Evolutionary conservation across 768 basidiomycete genomes (phyloP).

Genomic region (Tubosaeta sp.): DNA sequence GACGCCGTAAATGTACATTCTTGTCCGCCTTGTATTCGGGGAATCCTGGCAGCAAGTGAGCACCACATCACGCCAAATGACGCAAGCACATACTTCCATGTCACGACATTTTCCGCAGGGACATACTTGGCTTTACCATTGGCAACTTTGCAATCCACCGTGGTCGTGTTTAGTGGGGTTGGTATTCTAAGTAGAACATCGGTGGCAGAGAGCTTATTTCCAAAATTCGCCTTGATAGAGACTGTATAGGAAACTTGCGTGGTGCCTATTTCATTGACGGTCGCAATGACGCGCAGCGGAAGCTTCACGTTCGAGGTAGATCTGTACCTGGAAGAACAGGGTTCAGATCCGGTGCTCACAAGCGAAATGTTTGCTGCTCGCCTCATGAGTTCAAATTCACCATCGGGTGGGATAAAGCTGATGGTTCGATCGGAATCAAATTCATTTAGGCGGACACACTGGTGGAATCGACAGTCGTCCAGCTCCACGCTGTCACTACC

Average conservation of each 20-base stretch:
- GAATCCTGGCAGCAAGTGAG: constrained; percentile 54
- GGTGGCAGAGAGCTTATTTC: constrained; percentile 87
- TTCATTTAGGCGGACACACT: constrained; percentile 92
- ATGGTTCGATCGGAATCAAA: constrained; percentile 94
- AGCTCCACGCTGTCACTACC: constrained; percentile 78
- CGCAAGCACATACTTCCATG: constrained; percentile 84
- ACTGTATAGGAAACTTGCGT: constrained; percentile 88
- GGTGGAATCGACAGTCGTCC: constrained; percentile 98
- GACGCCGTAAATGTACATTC: constrained; percentile 83
- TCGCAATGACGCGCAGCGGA: constrained; percentile 84
- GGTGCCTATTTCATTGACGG: constrained; percentile 90
- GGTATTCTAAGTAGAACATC: constrained; percentile 92
- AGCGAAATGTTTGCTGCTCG: constrained; percentile 31
- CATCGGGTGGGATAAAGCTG: constrained; percentile 96
- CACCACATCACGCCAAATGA: not conserved
- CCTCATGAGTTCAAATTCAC: constrained; percentile 99
- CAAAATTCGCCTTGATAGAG: constrained; percentile 84
- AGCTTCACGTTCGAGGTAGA: constrained; percentile 95
- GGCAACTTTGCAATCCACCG: constrained; percentile 86
- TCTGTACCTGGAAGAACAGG: constrained; percentile 64
- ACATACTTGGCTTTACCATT: constrained; percentile 97
- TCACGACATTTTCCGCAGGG: constrained; percentile 90
- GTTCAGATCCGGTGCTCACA: constrained; percentile 1
- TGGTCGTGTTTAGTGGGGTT: constrained; percentile 92
- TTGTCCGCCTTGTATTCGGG: constrained; percentile 87